A percentile compares a stretch with the other conserved stretches of the same genome.
phyloP scores from a whole-genome alignment of 2,329 filamentous ascomycete genomes.

The Simplicillium aogashimaense region DNA sequence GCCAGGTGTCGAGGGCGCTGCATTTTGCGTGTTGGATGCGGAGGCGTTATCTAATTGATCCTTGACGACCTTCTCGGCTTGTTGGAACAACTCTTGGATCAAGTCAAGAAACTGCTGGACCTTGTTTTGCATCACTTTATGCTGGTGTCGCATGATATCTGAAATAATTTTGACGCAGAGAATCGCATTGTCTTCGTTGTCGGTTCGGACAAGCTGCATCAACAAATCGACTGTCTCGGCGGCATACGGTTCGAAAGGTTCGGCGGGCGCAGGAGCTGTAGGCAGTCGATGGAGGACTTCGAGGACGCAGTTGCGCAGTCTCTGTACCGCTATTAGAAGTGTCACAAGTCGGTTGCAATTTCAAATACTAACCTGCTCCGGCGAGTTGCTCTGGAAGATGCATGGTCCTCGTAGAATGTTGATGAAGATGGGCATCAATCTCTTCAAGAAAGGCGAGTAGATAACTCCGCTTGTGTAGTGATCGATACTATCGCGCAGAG shows the following conservation, averaged over 20 bases:
- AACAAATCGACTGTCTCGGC: slow-evolving; percentile 82
- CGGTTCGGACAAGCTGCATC: slow-evolving; percentile 76
- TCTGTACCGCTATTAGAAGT: slow-evolving; percentile 34
- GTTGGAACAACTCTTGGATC: slow-evolving; percentile 92
- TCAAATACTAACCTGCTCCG: slow-evolving; percentile 62
- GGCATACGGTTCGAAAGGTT: slow-evolving; percentile 81
- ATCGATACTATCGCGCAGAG: slow-evolving; percentile 86
- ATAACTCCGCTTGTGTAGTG: slow-evolving; percentile 69
- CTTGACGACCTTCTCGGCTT: slow-evolving; percentile 88
- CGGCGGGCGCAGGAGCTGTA: slow-evolving; percentile 58
- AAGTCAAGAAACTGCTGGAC: slow-evolving; percentile 85
- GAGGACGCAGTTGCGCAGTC: slow-evolving; percentile 84
- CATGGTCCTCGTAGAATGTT: slow-evolving; percentile 75
- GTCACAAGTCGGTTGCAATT: background rate
- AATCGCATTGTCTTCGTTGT: slow-evolving; percentile 99
- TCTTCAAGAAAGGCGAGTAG: slow-evolving; percentile 74
- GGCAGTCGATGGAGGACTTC: slow-evolving; percentile 87
- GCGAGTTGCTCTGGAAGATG: slow-evolving; percentile 82
- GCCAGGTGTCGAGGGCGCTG: slow-evolving; percentile 56
- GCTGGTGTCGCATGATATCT: slow-evolving; percentile 89
- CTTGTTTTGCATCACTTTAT: slow-evolving; percentile 65
- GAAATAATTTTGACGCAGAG: slow-evolving; percentile 97
- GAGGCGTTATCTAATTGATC: slow-evolving; percentile 83
- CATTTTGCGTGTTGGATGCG: slow-evolving; percentile 38
- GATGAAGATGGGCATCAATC: slow-evolving; percentile 83